Base-by-base conservation (phyloP, 2,329 filamentous ascomycete species). In the Myrmaecium sp. region DNA sequence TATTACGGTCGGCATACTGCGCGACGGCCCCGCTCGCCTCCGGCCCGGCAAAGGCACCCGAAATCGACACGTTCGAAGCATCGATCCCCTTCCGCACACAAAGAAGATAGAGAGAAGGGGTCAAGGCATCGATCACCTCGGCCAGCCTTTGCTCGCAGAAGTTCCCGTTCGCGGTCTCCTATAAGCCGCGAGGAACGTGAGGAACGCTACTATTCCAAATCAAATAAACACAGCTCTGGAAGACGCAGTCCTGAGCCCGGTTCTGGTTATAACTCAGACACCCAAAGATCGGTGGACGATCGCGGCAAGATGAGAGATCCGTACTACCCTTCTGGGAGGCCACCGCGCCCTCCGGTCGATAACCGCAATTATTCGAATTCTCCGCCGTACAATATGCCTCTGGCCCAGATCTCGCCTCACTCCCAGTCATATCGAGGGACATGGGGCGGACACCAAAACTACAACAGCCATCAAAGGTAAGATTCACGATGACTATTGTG, bases 381-480 rank as follows among this genome's bases (percentile, higher is more conserved):
- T n/a, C 65, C 72, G 20, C 62, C 66, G 28, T 66, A 68, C 38
- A 23, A 21, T 9, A 54, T 57, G 35, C 58, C 60, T 13, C 61
- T 67, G 12, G 62, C 64, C 37, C 66, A 69, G 36, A 63, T 62
- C 23, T 74, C 72, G 11, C 69, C 73, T n/a, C 63, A 63, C 32
- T 58, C 60, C 6, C 64, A 66, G 22, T 74, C 72, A 20, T 69
- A 72, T 9, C 57, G 68, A 46, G 63, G 64, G 16, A 58, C 57
- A 27, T 68, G 68, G 60, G 51, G 49, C 33, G 58, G 57, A 12
- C 62, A 46, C 21, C 37, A 53, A 34, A 56, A 34, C 30, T 55
- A 60, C 37, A 48, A 54, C 17, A 55, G 51, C 28, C 57, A 58
- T 36, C 57, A 63, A 41, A 54, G 58, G 66, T 69, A 54, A 51